Percentiles rank a stretch among this genome's conserved stretches.
These are phyloP conservation scores for Peronospora belbahrii DNA, from an alignment of 352 stramenopile species.

Conservation along the genomic window DNA sequence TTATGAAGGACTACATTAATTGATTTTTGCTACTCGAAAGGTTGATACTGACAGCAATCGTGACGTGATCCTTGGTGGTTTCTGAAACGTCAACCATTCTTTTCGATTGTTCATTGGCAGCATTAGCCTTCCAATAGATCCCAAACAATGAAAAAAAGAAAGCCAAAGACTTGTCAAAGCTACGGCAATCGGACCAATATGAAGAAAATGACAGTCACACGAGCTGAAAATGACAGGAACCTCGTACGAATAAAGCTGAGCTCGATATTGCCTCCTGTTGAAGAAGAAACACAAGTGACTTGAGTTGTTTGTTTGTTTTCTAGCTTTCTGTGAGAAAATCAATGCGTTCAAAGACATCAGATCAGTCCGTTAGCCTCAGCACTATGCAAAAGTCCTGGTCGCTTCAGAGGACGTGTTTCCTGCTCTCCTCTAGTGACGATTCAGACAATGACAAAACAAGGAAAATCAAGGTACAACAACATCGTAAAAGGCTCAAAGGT, in stretches of 20 bases:
- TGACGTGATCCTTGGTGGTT: too few relatives aligned
- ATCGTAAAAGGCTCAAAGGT: conserved; percentile 2
- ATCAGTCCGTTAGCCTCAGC: not conserved
- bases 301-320: not conserved
- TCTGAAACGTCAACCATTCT: conserved; percentile 3
- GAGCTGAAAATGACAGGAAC: not conserved
- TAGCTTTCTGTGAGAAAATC: not conserved
- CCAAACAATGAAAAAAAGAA: too few relatives aligned
- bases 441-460: conserved; percentile 1
- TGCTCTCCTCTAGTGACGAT: conserved; percentile 18
- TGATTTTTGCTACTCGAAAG: too few relatives aligned
- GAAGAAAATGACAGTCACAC: not conserved
- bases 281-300: too few relatives aligned
- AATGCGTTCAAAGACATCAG: not conserved
- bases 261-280: not conserved
- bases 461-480: conserved; percentile 3
- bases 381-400: conserved; percentile 3
- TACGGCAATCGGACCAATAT: not conserved
- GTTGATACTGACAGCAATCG: too few relatives aligned
- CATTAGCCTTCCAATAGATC: not conserved
- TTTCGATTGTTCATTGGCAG: not conserved
- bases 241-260: conserved; percentile 4
- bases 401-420: conserved; percentile 10
- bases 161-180: not conserved
- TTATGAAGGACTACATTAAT: too few relatives aligned